These are phyloP conservation scores for Erodium chrysanthum DNA, from an alignment of 441 rosid species.

Conservation along the genomic window DNA sequence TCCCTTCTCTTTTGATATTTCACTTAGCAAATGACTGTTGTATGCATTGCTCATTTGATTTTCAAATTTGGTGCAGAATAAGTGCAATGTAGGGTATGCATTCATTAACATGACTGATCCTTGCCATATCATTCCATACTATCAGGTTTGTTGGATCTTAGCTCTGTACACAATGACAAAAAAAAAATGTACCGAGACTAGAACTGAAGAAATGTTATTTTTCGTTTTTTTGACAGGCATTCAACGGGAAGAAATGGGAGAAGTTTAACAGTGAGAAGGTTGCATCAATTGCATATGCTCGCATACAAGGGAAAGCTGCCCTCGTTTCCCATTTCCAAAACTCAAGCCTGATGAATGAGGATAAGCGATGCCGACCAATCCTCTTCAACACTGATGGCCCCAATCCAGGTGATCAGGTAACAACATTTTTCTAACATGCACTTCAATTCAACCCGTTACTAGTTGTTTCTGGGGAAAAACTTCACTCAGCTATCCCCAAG, in stretches of 20 bases:
- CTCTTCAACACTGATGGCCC: conserved; percentile 70
- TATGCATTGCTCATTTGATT: conserved; percentile 13
- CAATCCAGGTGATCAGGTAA: conserved; percentile 65
- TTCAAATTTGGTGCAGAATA: conserved; percentile 41
- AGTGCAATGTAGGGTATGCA: conserved; percentile 74
- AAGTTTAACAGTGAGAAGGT: conserved; percentile 71
- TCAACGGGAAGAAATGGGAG: conserved; percentile 74
- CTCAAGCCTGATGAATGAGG: too few relatives aligned
- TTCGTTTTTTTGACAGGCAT: conserved; percentile 29
- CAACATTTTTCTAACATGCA: not conserved
- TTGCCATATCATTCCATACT: conserved; percentile 44
- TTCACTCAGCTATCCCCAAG: too few relatives aligned
- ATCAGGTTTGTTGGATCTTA: conserved; percentile 35
- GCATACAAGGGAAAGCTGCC: too few relatives aligned
- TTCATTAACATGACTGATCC: conserved; percentile 67
- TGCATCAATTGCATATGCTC: conserved; percentile 48
- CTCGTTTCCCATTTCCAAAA: too few relatives aligned
- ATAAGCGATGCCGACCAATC: conserved; percentile 62
- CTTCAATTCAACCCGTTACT: not conserved
- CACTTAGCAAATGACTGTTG: not conserved
- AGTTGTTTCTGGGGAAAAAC: too few relatives aligned
- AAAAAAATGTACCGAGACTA: not conserved
- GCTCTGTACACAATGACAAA: not conserved
- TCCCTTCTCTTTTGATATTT: conserved; percentile 9
- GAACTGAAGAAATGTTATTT: conserved; percentile 2